Percentiles rank a stretch among this genome's conserved stretches.
phyloP scores from a whole-genome alignment of 495 filamentous ascomycete species.

The Neohortaea acidophila region DNA sequence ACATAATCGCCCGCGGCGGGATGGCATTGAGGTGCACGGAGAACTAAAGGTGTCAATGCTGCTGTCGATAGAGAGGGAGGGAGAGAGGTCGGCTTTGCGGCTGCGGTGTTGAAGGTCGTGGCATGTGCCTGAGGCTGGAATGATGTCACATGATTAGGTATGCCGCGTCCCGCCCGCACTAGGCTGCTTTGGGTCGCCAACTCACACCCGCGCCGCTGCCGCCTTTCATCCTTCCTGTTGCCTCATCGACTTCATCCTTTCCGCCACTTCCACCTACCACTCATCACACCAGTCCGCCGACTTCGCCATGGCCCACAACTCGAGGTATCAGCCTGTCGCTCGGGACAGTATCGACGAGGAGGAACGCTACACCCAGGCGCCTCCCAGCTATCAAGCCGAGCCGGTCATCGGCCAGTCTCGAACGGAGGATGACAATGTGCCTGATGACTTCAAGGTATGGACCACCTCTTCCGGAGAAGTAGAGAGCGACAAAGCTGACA shows the following conservation, averaged over 20 bases:
- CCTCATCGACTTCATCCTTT: background rate
- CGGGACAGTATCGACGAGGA: constrained; percentile 30
- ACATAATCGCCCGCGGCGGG: constrained; percentile 26
- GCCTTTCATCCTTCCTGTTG: too few species aligned
- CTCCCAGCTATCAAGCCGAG: constrained; percentile 62
- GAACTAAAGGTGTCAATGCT: too few species aligned
- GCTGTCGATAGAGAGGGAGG: too few species aligned
- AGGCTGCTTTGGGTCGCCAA: too few species aligned
- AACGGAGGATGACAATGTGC: constrained; percentile 76
- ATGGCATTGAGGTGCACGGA: background rate
- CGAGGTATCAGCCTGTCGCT: constrained; percentile 29
- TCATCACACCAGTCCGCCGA: constrained; percentile 1
- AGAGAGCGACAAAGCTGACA: too few species aligned
- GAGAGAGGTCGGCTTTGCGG: too few species aligned
- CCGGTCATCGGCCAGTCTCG: constrained; percentile 50
- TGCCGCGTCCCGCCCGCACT: too few species aligned
- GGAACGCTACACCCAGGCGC: constrained; percentile 55
- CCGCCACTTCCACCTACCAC: background rate
- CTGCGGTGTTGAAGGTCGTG: too few species aligned
- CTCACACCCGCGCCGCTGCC: too few species aligned
- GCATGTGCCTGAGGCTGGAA: too few species aligned
- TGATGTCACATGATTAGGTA: too few species aligned
- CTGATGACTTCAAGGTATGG: constrained; percentile 99
- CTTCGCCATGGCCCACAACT: constrained; percentile 18
- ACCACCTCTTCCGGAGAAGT: too few species aligned